Evolutionary conservation across 768 basidiomycete species (phyloP).

Genomic region (Pluteus cervinus): DNA sequence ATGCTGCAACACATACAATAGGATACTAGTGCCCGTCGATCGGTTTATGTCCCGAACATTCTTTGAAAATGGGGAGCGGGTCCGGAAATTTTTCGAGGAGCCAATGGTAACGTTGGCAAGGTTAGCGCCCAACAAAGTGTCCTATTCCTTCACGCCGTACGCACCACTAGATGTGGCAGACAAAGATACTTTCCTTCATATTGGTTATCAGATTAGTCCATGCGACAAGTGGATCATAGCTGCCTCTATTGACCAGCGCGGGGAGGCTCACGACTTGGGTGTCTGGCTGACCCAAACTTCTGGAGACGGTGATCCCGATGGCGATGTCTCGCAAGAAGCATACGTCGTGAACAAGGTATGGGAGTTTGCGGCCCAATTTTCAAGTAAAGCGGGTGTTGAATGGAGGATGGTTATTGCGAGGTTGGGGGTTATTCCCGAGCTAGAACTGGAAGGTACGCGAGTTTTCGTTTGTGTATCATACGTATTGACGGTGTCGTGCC

Average conservation of each 20-base stretch:
- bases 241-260: constrained; percentile 72
- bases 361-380: constrained; percentile 60
- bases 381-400: constrained; percentile 63
- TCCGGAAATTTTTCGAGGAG: constrained; percentile 52
- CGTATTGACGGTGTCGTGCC: constrained; percentile 7
- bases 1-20: constrained; percentile 65
- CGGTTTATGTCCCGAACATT: constrained; percentile 54
- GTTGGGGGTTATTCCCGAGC: constrained; percentile 50
- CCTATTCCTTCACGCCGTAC: constrained; percentile 28
- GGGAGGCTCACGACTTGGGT: constrained; percentile 64
- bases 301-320: constrained; percentile 22
- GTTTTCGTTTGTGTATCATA: constrained; percentile 3
- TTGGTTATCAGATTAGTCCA: constrained; percentile 61
- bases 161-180: constrained; percentile 39
- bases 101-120: constrained; percentile 62
- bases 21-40: constrained; percentile 54
- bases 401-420: constrained; percentile 77
- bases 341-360: constrained; percentile 59
- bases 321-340: constrained; percentile 31
- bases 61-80: constrained; percentile 30
- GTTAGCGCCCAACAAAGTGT: constrained; percentile 29
- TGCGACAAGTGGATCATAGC: constrained; percentile 76
- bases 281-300: constrained; percentile 58
- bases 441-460: constrained; percentile 61
- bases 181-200: constrained; percentile 56